Conservation (phyloP, 768 basidiomycete species). For the Kwoniella sp. region DNA sequence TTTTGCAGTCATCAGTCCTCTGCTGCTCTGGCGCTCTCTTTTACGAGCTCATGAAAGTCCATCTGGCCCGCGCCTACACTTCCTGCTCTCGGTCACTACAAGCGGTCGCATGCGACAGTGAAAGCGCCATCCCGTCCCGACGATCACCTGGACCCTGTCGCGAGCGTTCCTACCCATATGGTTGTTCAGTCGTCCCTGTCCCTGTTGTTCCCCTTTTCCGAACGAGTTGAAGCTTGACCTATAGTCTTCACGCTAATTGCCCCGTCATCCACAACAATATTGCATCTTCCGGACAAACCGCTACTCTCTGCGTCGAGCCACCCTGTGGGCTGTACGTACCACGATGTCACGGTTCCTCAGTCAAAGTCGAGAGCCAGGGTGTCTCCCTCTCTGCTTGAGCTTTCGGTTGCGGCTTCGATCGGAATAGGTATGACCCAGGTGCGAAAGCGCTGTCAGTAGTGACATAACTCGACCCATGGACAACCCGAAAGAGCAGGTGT, state of each 20-base stretch:
- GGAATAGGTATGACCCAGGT: neutral
- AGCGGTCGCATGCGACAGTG: too few relatives aligned
- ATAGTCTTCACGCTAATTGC: neutral
- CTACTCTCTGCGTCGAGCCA: neutral
- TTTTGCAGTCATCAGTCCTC: neutral
- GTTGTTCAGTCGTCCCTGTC: neutral
- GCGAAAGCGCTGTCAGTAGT: neutral
- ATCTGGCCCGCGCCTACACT: too few relatives aligned
- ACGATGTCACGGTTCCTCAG: too few relatives aligned
- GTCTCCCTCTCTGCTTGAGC: too few relatives aligned
- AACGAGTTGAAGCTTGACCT: neutral
- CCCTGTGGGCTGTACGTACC: too few relatives aligned
- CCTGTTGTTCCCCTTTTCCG: neutral
- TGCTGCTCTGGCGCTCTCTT: too few relatives aligned
- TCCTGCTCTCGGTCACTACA: too few relatives aligned
- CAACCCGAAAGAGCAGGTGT: neutral
- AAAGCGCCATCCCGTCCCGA: slow-evolving; percentile 2
- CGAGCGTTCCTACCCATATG: too few relatives aligned
- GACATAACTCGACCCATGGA: neutral
- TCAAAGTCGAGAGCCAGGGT: too few relatives aligned
- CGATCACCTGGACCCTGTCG: neutral
- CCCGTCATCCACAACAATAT: neutral
- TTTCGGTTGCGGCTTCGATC: too few relatives aligned
- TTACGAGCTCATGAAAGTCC: too few relatives aligned
- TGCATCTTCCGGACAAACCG: neutral